These are phyloP conservation scores for Hypoxylon lenormandii DNA, from an alignment of 495 filamentous ascomycete species.

Conservation along the genomic window DNA sequence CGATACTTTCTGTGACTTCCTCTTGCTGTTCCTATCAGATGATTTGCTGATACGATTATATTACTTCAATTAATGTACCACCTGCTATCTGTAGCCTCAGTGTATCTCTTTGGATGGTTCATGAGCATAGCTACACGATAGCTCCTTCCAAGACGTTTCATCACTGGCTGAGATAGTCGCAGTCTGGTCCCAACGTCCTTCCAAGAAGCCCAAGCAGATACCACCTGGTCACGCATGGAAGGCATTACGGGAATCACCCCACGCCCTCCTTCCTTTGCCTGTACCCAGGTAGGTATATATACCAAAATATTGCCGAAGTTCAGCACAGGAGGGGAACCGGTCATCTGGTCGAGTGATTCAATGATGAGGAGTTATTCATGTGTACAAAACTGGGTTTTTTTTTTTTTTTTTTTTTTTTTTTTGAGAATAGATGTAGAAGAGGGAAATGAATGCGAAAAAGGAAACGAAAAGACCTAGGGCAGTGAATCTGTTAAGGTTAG, in stretches of 20 bases:
- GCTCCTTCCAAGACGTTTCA: conserved; percentile 5
- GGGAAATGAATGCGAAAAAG: not conserved
- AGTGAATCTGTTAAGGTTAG: too few species aligned
- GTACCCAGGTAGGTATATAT: conserved; percentile 2
- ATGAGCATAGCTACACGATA: not conserved
- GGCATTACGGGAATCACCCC: conserved; percentile 1
- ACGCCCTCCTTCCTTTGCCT: not conserved
- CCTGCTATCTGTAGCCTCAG: not conserved
- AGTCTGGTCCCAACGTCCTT: not conserved
- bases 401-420: not conserved
- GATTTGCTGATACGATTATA: too few species aligned
- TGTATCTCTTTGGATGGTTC: not conserved
- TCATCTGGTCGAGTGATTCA: not conserved
- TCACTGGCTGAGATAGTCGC: conserved; percentile 1
- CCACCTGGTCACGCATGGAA: not conserved
- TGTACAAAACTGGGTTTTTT: not conserved
- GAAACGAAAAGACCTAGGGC: too few species aligned
- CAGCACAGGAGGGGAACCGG: not conserved
- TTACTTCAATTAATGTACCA: not conserved
- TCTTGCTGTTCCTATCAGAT: too few species aligned
- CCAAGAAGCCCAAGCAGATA: not conserved
- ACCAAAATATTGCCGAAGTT: not conserved
- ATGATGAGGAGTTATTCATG: not conserved
- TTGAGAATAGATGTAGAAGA: not conserved
- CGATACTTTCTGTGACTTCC: too few species aligned